Percentiles rank a stretch among this genome's conserved stretches.
phyloP scores from a whole-genome alignment of 2,329 filamentous ascomycete genomes.

The Claviceps sp. region DNA sequence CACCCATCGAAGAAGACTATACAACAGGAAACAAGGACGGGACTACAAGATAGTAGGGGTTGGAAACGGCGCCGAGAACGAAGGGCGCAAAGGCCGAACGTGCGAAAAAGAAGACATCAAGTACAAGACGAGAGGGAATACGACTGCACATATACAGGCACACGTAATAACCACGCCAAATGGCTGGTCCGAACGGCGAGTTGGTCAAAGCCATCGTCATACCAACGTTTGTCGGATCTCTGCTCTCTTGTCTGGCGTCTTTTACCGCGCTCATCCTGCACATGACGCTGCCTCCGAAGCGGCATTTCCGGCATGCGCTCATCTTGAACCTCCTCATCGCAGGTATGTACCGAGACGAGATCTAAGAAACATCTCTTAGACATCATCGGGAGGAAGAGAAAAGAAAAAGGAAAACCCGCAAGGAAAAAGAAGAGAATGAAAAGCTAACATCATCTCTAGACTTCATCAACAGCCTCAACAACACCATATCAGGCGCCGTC shows the following conservation, averaged over 20 bases:
- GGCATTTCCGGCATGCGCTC: constrained; percentile 8
- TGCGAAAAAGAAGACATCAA: neutral
- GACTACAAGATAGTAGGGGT: no score
- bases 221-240: constrained; percentile 4
- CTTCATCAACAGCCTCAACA: constrained; percentile 28
- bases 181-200: neutral
- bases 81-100: no score
- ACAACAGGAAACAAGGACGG: no score
- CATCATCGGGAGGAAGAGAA: no score
- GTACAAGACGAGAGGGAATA: neutral
- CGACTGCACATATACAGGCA: no score
- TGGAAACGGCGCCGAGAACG: no score
- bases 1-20: no score
- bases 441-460: constrained; percentile 14
- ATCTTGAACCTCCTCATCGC: constrained; percentile 9
- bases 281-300: constrained; percentile 4
- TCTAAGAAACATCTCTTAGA: no score
- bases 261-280: constrained; percentile 3
- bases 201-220: neutral
- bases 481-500: constrained; percentile 26
- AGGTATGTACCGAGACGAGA: neutral
- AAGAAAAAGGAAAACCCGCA: no score
- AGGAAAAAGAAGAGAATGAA: neutral
- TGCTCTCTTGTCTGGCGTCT: constrained; percentile 5
- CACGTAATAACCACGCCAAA: neutral